phyloP scores from a whole-genome alignment of 78 protist genomes.

The Neovahlkampfia damariscottae region DNA sequence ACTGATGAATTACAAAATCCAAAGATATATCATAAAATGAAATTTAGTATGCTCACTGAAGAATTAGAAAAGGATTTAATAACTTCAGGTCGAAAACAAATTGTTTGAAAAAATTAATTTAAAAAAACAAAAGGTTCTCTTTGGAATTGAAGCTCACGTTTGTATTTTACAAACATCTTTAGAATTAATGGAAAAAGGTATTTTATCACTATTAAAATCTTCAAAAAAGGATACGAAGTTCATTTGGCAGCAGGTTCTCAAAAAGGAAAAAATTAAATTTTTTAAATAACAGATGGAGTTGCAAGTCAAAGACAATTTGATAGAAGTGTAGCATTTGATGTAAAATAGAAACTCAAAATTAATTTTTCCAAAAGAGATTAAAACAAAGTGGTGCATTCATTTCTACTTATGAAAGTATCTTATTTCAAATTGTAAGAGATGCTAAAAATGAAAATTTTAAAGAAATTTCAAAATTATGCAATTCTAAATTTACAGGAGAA shows the following conservation, averaged over 20 bases:
- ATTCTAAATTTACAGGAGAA: not conserved
- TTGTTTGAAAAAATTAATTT: not conserved
- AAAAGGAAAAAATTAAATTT: slow-evolving; percentile 7
- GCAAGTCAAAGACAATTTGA: not conserved
- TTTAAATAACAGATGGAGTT: slow-evolving; percentile 5
- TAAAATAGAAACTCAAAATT: not conserved
- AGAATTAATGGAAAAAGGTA: slow-evolving; percentile 8
- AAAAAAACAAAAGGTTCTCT: not conserved
- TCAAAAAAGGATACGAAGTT: too few species aligned
- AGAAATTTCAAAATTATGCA: not conserved
- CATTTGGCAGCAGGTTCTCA: too few species aligned
- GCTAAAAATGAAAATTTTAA: not conserved
- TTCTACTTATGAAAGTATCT: not conserved
- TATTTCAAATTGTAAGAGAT: not conserved
- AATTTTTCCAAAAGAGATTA: not conserved
- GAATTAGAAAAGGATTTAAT: not conserved
- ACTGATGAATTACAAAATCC: not conserved
- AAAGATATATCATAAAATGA: slow-evolving; percentile 4
- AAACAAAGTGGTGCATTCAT: not conserved
- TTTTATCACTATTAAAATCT: too few species aligned
- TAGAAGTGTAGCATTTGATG: not conserved
- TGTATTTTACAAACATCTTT: slow-evolving; percentile 24
- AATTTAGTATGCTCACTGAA: slow-evolving; percentile 1
- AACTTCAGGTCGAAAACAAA: too few species aligned
- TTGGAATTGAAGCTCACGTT: slow-evolving; percentile 23